phyloP scores from a whole-genome alignment of 2,329 filamentous ascomycete species.

The Colletotrichum cereale region DNA sequence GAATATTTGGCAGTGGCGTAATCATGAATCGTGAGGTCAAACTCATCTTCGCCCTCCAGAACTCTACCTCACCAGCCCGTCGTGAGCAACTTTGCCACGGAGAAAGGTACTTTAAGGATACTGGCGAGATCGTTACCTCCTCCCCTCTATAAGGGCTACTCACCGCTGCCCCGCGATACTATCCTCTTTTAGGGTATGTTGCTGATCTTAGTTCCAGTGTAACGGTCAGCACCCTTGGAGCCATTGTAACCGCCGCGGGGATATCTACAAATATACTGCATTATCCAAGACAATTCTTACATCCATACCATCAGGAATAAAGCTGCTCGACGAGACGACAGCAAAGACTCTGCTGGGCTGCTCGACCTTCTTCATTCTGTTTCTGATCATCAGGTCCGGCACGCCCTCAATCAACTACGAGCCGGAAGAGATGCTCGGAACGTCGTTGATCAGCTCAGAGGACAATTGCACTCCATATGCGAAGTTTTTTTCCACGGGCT shows the following conservation, averaged over 20 bases:
- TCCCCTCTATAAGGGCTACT: no score
- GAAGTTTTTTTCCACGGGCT: neutral
- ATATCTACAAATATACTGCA: conserved; percentile 14
- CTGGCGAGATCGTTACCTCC: no score
- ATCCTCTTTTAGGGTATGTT: neutral
- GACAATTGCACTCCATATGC: neutral
- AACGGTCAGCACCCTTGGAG: conserved; percentile 21
- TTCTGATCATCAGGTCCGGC: conserved; percentile 3
- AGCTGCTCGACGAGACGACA: conserved; percentile 18
- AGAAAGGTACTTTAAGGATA: no score
- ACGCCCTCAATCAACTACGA: conserved; percentile 15
- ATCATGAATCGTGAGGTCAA: neutral
- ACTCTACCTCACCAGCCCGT: neutral
- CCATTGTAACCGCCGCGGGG: conserved; percentile 26
- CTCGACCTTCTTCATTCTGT: conserved; percentile 17
- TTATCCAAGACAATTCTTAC: conserved; percentile 29
- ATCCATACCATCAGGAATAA: conserved; percentile 23
- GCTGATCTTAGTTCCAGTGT: conserved; percentile 14
- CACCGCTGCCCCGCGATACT: no score
- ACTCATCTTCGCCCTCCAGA: neutral
- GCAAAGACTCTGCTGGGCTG: conserved; percentile 1
- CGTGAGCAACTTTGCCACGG: no score
- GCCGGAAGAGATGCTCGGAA: conserved; percentile 7
- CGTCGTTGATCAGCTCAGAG: conserved; percentile 5
- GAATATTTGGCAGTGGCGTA: neutral